phyloP scores from a whole-genome alignment of 139 green algal species.

The Nannochloris sp. region DNA sequence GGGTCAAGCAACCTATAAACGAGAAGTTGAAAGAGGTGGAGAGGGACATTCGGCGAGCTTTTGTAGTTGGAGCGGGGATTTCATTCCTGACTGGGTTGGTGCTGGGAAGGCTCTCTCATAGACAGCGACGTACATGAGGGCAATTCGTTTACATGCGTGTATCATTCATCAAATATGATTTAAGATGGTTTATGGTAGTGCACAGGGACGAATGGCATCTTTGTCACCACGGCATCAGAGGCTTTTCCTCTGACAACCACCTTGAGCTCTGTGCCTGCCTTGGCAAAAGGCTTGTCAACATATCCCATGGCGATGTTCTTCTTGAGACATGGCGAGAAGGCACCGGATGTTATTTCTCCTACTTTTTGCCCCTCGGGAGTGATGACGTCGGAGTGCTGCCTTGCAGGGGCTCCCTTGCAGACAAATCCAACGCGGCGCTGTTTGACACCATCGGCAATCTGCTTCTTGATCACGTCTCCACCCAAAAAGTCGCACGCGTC shows the following conservation, averaged over 20 bases:
- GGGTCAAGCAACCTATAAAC: constrained; percentile 20
- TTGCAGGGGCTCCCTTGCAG: constrained; percentile 73
- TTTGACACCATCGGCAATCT: constrained; percentile 79
- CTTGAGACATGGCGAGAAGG: constrained; percentile 88
- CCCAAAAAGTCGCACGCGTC: constrained; percentile 89
- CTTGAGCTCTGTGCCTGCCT: constrained; percentile 89
- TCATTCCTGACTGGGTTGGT: constrained; percentile 5
- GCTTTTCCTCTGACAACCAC: constrained; percentile 85
- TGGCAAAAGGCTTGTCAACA: constrained; percentile 79
- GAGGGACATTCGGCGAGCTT: background rate
- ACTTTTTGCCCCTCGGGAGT: constrained; percentile 61
- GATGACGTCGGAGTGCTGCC: constrained; percentile 65
- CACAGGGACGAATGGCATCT: constrained; percentile 97
- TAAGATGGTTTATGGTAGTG: constrained; percentile 61
- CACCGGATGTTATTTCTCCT: constrained; percentile 84
- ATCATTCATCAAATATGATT: background rate
- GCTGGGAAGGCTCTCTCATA: background rate
- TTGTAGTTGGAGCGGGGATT: constrained; percentile 5
- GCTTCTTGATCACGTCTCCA: constrained; percentile 85
- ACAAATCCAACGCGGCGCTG: constrained; percentile 86
- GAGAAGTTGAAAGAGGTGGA: constrained; percentile 6
- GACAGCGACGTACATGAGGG: background rate
- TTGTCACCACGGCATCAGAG: constrained; percentile 76
- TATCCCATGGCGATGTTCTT: constrained; percentile 99
- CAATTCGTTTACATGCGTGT: background rate